These are phyloP conservation scores for Coemansia sp. DNA, from an alignment of 192 early-diverging fungal genomes.

Conservation along the genomic window DNA sequence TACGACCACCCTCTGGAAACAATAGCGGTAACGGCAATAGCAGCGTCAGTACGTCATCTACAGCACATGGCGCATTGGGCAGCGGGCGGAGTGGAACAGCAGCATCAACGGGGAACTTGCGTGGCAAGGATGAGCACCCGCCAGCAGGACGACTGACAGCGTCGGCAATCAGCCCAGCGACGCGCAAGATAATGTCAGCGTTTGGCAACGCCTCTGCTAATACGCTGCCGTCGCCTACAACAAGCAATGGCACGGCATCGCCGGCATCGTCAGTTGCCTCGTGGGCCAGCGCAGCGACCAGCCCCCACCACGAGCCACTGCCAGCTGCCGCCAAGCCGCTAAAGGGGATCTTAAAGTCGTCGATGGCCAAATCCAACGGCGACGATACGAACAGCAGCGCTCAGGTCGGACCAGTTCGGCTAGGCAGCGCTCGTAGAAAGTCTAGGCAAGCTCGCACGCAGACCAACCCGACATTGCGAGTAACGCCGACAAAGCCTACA, in stretches of 20 bases:
- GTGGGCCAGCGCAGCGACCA: conserved; percentile 42
- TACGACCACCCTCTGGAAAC: not conserved
- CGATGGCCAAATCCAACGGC: not conserved
- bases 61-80: too few species aligned
- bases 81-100: not conserved
- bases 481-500: conserved; percentile 36
- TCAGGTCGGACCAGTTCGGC: conserved; percentile 34
- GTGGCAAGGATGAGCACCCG: not conserved
- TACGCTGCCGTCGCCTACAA: conserved; percentile 37
- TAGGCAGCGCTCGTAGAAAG: conserved; percentile 37
- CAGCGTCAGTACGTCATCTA: not conserved
- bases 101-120: not conserved
- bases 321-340: conserved; percentile 38
- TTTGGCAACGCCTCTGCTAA: conserved; percentile 11
- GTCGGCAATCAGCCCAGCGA: conserved; percentile 15
- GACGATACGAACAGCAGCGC: not conserved
- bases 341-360: conserved; percentile 49
- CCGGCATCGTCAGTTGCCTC: conserved; percentile 41
- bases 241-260: conserved; percentile 25
- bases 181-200: conserved; percentile 8
- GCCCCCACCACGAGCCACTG: conserved; percentile 50
- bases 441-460: conserved; percentile 41
- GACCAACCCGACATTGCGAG: conserved; percentile 30
- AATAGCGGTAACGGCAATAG: not conserved
- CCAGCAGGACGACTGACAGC: not conserved